phyloP scores from a whole-genome alignment of 441 rosid genomes.

The Jatropha multifida region DNA sequence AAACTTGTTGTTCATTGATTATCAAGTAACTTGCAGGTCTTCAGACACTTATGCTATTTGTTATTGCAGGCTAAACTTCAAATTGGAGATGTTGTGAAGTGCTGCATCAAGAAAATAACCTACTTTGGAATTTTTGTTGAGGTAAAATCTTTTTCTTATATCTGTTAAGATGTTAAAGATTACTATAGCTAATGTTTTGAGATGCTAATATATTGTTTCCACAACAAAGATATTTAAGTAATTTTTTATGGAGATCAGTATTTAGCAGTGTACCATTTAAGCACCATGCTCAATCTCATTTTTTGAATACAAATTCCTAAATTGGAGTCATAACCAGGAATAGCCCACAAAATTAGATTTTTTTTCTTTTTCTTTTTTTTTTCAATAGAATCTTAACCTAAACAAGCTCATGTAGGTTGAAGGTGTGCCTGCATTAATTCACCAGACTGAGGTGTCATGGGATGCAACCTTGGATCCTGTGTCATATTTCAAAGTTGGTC shows the following conservation, averaged over 20 bases:
- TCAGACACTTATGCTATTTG: conserved; percentile 12
- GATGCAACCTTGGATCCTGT: conserved; percentile 88
- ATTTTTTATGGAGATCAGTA: background rate
- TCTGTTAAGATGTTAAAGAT: no score
- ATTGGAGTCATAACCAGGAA: conserved; percentile 1
- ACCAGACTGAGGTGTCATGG: conserved; percentile 93
- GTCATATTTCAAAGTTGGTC: conserved; percentile 76
- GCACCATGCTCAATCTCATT: background rate
- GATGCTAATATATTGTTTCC: conserved; percentile 3
- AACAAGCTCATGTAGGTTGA: conserved; percentile 57
- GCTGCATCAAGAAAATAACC: conserved; percentile 37
- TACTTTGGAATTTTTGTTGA: conserved; percentile 88
- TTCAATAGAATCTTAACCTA: background rate
- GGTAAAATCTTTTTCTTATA: conserved; percentile 38
- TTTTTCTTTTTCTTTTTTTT: background rate
- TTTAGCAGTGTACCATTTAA: conserved; percentile 3
- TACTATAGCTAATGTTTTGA: background rate
- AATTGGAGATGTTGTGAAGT: conserved; percentile 85
- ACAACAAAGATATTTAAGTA: background rate
- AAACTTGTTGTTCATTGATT: conserved; percentile 13
- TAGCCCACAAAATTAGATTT: background rate
- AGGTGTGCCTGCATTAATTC: conserved; percentile 84
- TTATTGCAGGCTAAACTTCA: conserved; percentile 75
- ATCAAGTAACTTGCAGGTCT: conserved; percentile 11
- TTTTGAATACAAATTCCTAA: conserved; percentile 10